Evolutionary conservation across 2,329 filamentous ascomycete genomes (phyloP), one percentile per base, ranked within the genome.

Genomic region (Hypocreales sp.): DNA sequence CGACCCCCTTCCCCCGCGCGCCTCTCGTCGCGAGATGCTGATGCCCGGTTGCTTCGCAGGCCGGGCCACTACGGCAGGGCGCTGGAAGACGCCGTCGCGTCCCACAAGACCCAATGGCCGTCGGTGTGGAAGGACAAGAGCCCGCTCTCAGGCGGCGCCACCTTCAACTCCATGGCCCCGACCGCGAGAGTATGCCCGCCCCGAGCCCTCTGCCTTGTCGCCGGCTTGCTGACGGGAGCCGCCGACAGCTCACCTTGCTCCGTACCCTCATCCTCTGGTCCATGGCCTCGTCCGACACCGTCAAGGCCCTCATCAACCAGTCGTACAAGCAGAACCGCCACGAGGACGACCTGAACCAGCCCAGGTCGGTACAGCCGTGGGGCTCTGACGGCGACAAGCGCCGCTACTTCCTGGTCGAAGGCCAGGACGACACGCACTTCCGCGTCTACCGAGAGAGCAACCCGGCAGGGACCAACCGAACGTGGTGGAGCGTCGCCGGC

Each of bases 391-490:
- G 80, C 37, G 76, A 93, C 41, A 92, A 90, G 60, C 75, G 90
- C 30, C 75, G 84, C 33, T 98, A 95, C 54, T 98, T 79, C 60
- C 62, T 98, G 25, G 71, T 98, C 35, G 90, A 98, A 54, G 90
- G 90, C 9, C 71, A 82, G 39, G 87, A 95, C 41, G 86, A 98
- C 51, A 95, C 87, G 4, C 70, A 79, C 35, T 98, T 98, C 52
- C 72, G 90, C 35, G 70, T 98, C 24, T 98, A 98, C 51, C 71
- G 90, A 28, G 90, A 98, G 54, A 87, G 81, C 53, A 92, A 92
- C 44, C 79, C 82, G 9, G 73, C 74, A 5, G 67, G 77, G 18
- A 69, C 79, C 24, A 77, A 77, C 35, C 56, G 72, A 35, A 83
- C 81, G 15, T 98, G 90, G 90, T 83, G 82, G 69, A 94, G 78